Conservation (phyloP, 2,329 filamentous ascomycete species). For the Pyrenophora graminea region DNA sequence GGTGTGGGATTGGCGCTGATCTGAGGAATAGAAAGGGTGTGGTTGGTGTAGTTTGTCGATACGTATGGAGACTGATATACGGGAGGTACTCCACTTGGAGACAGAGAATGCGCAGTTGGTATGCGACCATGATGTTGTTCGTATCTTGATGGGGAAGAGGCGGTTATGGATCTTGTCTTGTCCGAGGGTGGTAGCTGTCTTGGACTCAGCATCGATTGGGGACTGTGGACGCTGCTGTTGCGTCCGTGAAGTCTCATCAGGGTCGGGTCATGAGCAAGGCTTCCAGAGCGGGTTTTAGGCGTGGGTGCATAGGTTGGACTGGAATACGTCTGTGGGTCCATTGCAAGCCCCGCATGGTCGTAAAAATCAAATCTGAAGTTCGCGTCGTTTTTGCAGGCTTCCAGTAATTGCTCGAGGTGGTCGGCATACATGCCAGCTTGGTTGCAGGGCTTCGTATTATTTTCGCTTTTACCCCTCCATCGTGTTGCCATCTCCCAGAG, state of each 20-base stretch:
- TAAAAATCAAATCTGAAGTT: conserved; percentile 38
- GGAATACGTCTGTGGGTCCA: conserved; percentile 21
- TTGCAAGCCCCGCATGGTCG: conserved; percentile 33
- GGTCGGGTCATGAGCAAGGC: conserved; percentile 9
- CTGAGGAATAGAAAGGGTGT: conserved; percentile 8
- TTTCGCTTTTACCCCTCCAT: conserved; percentile 19
- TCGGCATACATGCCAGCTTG: conserved; percentile 36
- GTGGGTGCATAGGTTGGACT: conserved; percentile 25
- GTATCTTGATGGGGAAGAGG: conserved; percentile 7
- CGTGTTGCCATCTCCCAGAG: conserved; percentile 37
- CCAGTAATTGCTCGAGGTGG: conserved; percentile 29
- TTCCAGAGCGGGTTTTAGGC: conserved; percentile 15
- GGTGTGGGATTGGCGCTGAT: not conserved
- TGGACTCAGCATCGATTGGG: conserved; percentile 21
- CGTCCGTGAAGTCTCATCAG: conserved; percentile 5
- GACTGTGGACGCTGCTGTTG: conserved; percentile 22
- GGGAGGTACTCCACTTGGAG: conserved; percentile 1
- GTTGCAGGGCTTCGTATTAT: conserved; percentile 6
- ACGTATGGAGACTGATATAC: conserved; percentile 5
- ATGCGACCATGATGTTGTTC: conserved; percentile 5
- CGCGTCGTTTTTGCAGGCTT: conserved; percentile 25
- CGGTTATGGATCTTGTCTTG: not conserved
- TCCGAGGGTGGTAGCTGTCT: conserved; percentile 10
- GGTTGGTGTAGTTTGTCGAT: not conserved
- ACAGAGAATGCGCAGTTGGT: not conserved